phyloP scores from a whole-genome alignment of 345 rosid genomes.

The Geranium rotundifolium region DNA sequence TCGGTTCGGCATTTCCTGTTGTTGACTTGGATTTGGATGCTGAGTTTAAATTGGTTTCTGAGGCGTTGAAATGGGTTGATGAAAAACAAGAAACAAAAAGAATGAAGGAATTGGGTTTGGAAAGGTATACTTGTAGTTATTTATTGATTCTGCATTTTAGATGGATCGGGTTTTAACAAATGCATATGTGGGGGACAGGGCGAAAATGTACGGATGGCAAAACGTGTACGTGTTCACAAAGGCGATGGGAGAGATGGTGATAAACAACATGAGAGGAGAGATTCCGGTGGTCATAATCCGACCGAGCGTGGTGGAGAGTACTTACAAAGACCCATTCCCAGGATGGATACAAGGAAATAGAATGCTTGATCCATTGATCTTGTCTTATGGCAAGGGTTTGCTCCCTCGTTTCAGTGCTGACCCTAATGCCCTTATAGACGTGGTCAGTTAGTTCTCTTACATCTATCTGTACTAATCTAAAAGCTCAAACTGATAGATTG shows the following conservation, averaged over 20 bases:
- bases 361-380: conserved; percentile 24
- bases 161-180: too few relatives aligned
- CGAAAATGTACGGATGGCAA: conserved; percentile 24
- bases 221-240: conserved; percentile 22
- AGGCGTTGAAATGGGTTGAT: conserved; percentile 8
- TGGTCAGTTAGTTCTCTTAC: conserved; percentile 7
- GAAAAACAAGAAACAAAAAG: conserved; percentile 10
- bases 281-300: conserved; percentile 21
- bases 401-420: conserved; percentile 19
- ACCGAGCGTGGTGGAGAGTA: conserved; percentile 21
- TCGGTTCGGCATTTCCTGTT: neutral
- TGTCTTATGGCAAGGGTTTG: conserved; percentile 24
- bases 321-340: conserved; percentile 23
- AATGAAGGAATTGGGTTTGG: conserved; percentile 24
- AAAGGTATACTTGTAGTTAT: conserved; percentile 16
- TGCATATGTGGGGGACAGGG: conserved; percentile 9
- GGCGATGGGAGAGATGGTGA: conserved; percentile 30
- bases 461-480: too few relatives aligned
- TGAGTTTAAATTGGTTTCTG: conserved; percentile 29
- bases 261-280: conserved; percentile 8
- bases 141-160: neutral
- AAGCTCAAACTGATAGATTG: too few relatives aligned
- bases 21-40: conserved; percentile 10
- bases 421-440: conserved; percentile 10
- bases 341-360: conserved; percentile 28